Conservation (phyloP, 164 flowering plant species). For the Chloranthus sessilifolius region DNA sequence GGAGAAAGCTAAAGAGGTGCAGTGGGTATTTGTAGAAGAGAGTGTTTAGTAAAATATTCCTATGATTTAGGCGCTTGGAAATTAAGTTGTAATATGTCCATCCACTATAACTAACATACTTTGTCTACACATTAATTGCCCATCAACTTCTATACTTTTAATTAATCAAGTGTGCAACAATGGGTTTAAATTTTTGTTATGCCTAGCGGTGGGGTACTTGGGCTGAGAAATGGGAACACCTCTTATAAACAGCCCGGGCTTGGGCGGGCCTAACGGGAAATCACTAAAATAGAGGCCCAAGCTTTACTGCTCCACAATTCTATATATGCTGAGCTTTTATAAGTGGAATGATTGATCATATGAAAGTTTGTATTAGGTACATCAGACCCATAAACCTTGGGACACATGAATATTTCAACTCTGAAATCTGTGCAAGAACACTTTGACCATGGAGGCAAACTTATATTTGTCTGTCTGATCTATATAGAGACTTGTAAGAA, state of each 20-base stretch:
- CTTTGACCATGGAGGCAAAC: too few relatives aligned
- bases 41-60: constrained; percentile 6
- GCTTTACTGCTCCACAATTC: neutral
- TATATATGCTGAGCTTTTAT: neutral
- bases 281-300: neutral
- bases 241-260: neutral
- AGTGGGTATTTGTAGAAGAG: constrained; percentile 10
- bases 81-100: neutral
- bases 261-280: too few relatives aligned
- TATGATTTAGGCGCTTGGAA: too few relatives aligned
- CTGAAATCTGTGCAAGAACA: too few relatives aligned
- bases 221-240: too few relatives aligned
- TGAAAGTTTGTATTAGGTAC: neutral
- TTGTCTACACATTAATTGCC: neutral
- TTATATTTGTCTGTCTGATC: too few relatives aligned
- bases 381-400: neutral
- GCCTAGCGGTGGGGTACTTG: neutral
- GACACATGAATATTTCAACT: neutral
- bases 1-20: neutral
- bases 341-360: neutral
- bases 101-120: neutral
- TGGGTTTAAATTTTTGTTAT: neutral
- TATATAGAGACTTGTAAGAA: neutral
- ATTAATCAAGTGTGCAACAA: neutral
- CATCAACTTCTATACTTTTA: neutral